These are phyloP conservation scores for Dioszegia hungarica DNA, from an alignment of 768 basidiomycete genomes.

Conservation along the genomic window DNA sequence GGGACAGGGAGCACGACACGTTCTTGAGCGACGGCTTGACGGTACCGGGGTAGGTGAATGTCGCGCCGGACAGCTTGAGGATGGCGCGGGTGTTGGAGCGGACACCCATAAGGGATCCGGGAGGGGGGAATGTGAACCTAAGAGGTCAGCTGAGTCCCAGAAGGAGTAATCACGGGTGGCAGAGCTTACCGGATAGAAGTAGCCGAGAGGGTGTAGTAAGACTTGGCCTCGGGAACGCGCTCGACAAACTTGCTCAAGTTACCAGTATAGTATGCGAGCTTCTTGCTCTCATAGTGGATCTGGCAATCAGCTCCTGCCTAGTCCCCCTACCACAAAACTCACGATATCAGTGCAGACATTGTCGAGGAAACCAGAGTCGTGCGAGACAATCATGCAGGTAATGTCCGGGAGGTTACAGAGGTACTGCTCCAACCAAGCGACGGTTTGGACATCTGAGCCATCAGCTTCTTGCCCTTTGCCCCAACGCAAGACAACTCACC, in stretches of 20 bases:
- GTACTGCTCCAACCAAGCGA: constrained; percentile 87
- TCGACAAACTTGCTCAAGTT: constrained; percentile 87
- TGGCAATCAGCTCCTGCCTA: background rate
- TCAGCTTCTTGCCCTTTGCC: background rate
- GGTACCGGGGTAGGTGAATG: constrained; percentile 88
- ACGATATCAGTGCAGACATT: constrained; percentile 86
- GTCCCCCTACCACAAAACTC: constrained; percentile 3
- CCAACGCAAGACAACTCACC: constrained; percentile 6
- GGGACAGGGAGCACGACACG: constrained; percentile 86
- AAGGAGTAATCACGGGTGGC: background rate
- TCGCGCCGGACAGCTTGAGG: constrained; percentile 83
- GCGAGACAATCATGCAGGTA: constrained; percentile 89
- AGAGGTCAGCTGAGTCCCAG: background rate
- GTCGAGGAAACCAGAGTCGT: constrained; percentile 96
- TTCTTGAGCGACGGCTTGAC: constrained; percentile 71
- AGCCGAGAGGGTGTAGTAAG: constrained; percentile 92
- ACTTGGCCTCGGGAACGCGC: constrained; percentile 84
- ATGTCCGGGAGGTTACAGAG: constrained; percentile 72
- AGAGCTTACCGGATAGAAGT: constrained; percentile 66
- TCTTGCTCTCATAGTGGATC: constrained; percentile 94
- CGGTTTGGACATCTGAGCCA: constrained; percentile 59
- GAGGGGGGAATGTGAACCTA: constrained; percentile 82
- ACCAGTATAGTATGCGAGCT: constrained; percentile 91
- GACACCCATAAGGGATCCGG: constrained; percentile 94
- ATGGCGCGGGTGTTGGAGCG: constrained; percentile 93